Base-by-base conservation (phyloP, 169 alveolate species). In the Hammondia hammondi region DNA sequence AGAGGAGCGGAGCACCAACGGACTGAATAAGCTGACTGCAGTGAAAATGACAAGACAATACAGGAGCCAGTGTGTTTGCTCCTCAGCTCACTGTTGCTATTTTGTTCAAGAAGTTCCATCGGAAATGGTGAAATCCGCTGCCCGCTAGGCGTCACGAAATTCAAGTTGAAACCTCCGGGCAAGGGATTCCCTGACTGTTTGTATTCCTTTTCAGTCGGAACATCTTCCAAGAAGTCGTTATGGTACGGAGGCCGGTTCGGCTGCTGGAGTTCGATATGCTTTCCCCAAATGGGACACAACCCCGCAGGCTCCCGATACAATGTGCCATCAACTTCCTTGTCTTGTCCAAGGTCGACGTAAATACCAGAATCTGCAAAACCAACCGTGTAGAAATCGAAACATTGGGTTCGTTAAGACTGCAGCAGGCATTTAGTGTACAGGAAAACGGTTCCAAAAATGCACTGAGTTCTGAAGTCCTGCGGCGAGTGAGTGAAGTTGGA, bases 121-220 rank as follows among this genome's bases (percentile, higher is more conserved):
- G 91, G 32, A 61, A 81, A 72, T 3, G 94, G 94, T 0, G 94
- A 91, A 24, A 35, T 72, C 0, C 91, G 91, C 2, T 24, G 46
- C 35, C 61, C 72, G 45, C n/a, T 57, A 5, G 81, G 39, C 27
- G 61, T 21, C 29, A 19, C 27, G 32, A 37, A 81, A 27, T 61
- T 91, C 84, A 77, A 81, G 82, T 81, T 81, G 85, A 91, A 91
- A 21, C 94, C 94, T 12, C 94, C 94, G 56, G 94, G 94, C 39
- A 91, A 90, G 2, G 94, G 94, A 29, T 91, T 48, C 19, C 91
- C 94, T 35, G 32, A 81, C 4, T 71, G 45, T 10, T 77, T 14
- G n/a, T 88, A 19, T 27, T 81, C 85, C 48, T 0, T 52, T 77
- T 72, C 88, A 3, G 94, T 81, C 5, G 94, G 91, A 56, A 91